phyloP scores from a whole-genome alignment of 352 stramenopile genomes.

The Globisporangium echinulatum region DNA sequence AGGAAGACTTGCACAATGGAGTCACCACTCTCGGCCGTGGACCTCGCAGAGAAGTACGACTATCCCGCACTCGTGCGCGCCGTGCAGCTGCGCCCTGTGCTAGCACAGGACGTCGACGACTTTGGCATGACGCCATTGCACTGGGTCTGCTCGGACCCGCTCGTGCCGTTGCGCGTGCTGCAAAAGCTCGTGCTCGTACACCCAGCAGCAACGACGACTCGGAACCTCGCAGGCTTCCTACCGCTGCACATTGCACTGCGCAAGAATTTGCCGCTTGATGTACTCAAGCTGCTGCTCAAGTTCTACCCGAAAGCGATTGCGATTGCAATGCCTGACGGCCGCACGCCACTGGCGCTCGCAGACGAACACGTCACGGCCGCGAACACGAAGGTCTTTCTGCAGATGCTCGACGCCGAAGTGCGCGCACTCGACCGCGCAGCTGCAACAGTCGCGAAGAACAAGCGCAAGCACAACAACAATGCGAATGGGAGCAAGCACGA shows the following conservation, averaged over 20 bases:
- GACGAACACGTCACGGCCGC: constrained; percentile 26
- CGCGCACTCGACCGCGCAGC: constrained; percentile 12
- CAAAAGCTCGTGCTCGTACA: constrained; percentile 51
- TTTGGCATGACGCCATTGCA: constrained; percentile 85
- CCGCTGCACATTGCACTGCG: constrained; percentile 63
- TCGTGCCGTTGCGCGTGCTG: constrained; percentile 58
- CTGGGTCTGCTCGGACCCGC: constrained; percentile 73
- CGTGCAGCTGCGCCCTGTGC: constrained; percentile 31
- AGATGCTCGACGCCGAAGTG: constrained; percentile 33
- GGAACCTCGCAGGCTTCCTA: constrained; percentile 53
- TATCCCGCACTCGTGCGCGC: constrained; percentile 35
- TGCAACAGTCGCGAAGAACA: constrained; percentile 7
- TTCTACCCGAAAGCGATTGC: constrained; percentile 53
- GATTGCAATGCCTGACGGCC: constrained; percentile 42
- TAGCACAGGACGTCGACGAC: constrained; percentile 39
- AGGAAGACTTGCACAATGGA: not conserved
- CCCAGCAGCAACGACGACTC: constrained; percentile 25
- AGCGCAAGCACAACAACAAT: not conserved
- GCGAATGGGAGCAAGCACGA: constrained; percentile 1
- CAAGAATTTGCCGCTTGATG: constrained; percentile 49
- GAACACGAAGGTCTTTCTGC: constrained; percentile 25
- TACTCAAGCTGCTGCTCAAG: constrained; percentile 60
- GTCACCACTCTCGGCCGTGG: constrained; percentile 18
- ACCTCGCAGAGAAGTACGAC: constrained; percentile 39
- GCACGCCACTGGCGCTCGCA: constrained; percentile 36